phyloP scores from a whole-genome alignment of 176 grass and related monocot genomes.

The Raddia guianensis region DNA sequence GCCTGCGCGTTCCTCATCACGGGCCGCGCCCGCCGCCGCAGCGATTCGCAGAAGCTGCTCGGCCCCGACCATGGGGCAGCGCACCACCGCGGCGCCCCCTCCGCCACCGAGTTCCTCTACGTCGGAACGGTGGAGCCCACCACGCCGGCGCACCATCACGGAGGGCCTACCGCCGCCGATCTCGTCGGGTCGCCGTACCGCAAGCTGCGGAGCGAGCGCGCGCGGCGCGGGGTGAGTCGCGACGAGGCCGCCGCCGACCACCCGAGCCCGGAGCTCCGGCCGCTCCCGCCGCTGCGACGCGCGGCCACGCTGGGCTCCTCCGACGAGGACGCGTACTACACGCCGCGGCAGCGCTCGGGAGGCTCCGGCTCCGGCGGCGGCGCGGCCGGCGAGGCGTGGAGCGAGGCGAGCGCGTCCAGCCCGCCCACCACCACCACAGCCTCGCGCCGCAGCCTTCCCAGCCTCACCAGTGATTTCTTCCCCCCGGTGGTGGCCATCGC shows the following conservation, averaged over 20 bases:
- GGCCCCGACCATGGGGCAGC: slow-evolving; percentile 39
- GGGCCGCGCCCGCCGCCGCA: slow-evolving; percentile 42
- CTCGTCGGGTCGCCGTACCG: slow-evolving; percentile 80
- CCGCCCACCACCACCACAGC: slow-evolving; percentile 64
- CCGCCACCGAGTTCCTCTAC: slow-evolving; percentile 70
- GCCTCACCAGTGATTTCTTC: slow-evolving; percentile 72
- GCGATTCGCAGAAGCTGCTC: slow-evolving; percentile 72
- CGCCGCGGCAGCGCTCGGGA: slow-evolving; percentile 58
- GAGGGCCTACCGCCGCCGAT: slow-evolving; percentile 44
- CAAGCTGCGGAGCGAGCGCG: slow-evolving; percentile 68
- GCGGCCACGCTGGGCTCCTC: slow-evolving; percentile 52
- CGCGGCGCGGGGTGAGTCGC: slow-evolving; percentile 48
- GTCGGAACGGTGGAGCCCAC: slow-evolving; percentile 72
- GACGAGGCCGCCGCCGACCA: slow-evolving; percentile 59
- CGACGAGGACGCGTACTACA: slow-evolving; percentile 89
- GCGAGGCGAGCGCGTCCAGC: slow-evolving; percentile 68
- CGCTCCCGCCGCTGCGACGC: slow-evolving; percentile 72
- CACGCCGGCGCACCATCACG: slow-evolving; percentile 50
- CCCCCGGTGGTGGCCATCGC: slow-evolving; percentile 39
- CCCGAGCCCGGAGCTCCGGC: slow-evolving; percentile 84
- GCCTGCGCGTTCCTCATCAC: slow-evolving; percentile 47
- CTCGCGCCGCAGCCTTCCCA: slow-evolving; percentile 85
- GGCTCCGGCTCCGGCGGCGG: slow-evolving; percentile 53
- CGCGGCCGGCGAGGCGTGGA: slow-evolving; percentile 50
- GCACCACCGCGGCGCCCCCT: slow-evolving; percentile 22